phyloP scores from a whole-genome alignment of 306 rosid species.

The Vigna reflexopilosa region DNA sequence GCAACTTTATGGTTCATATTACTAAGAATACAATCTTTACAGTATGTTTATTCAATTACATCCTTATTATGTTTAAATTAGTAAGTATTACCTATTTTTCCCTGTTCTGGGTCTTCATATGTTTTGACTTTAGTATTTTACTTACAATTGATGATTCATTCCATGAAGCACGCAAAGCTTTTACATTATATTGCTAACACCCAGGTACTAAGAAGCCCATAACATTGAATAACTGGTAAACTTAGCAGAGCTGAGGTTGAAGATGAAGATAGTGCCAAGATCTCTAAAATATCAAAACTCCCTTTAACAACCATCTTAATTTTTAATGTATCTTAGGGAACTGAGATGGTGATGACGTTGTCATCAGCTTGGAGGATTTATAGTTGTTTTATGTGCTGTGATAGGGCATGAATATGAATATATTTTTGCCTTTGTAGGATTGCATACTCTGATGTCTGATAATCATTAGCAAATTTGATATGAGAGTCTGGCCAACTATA shows the following conservation, averaged over 20 bases:
- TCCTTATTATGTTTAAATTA: slow-evolving; percentile 15
- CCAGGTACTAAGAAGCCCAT: neutral
- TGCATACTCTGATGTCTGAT: slow-evolving; percentile 8
- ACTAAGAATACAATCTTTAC: slow-evolving; percentile 23
- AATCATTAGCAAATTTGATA: slow-evolving; percentile 21
- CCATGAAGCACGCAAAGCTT: slow-evolving; percentile 3
- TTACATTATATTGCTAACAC: slow-evolving; percentile 25
- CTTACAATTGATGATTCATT: slow-evolving; percentile 30
- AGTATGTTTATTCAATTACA: slow-evolving; percentile 24
- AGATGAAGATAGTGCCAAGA: neutral
- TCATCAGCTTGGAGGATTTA: neutral
- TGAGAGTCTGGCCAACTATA: slow-evolving; percentile 1
- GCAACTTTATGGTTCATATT: slow-evolving; percentile 51
- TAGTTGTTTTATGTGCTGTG: neutral
- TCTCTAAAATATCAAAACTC: neutral
- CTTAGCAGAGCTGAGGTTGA: neutral
- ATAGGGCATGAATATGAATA: slow-evolving; percentile 2
- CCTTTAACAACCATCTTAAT: neutral
- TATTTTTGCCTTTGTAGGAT: neutral
- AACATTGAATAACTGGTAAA: neutral
- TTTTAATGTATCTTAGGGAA: slow-evolving; percentile 8
- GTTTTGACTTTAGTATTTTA: slow-evolving; percentile 6
- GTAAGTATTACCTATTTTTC: neutral
- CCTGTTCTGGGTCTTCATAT: slow-evolving; percentile 11
- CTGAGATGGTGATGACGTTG: slow-evolving; percentile 27